Conservation (phyloP, 345 rosid genomes). For the Salix brachista region DNA sequence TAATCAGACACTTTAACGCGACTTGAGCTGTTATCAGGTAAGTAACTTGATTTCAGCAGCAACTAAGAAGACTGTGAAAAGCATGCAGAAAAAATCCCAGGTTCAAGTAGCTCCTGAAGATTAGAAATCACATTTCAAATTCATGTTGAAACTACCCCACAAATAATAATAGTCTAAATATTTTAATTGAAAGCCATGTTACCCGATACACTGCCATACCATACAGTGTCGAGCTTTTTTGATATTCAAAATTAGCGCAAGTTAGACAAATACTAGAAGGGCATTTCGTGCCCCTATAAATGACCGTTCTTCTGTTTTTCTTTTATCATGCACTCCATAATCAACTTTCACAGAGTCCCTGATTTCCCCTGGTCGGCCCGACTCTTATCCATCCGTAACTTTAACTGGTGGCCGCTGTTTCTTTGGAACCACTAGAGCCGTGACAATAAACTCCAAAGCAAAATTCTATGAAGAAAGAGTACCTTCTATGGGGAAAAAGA, state of each 20-base stretch:
- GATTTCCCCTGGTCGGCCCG: not conserved
- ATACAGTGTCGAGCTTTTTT: not conserved
- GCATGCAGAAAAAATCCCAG: slow-evolving; percentile 35
- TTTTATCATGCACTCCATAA: not conserved
- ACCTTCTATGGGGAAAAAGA: not conserved
- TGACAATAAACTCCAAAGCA: not conserved
- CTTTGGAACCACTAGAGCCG: not conserved
- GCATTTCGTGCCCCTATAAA: not conserved
- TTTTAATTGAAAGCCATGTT: not conserved
- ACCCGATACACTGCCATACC: not conserved
- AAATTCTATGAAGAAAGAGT: not conserved
- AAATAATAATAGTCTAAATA: too few species aligned
- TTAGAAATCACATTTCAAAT: slow-evolving; percentile 1
- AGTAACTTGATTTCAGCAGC: not conserved
- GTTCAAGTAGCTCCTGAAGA: slow-evolving; percentile 50
- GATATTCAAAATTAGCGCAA: not conserved
- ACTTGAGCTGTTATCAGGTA: too few species aligned
- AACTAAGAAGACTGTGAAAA: slow-evolving; percentile 37
- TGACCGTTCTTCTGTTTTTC: not conserved
- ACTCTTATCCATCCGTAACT: not conserved
- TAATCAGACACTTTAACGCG: too few species aligned
- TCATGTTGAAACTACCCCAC: too few species aligned
- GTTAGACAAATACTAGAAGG: not conserved
- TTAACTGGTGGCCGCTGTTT: not conserved
- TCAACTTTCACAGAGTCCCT: not conserved